These are phyloP conservation scores for Neocatenulostroma microsporum DNA, from an alignment of 2,329 filamentous ascomycete genomes.

Conservation along the genomic window DNA sequence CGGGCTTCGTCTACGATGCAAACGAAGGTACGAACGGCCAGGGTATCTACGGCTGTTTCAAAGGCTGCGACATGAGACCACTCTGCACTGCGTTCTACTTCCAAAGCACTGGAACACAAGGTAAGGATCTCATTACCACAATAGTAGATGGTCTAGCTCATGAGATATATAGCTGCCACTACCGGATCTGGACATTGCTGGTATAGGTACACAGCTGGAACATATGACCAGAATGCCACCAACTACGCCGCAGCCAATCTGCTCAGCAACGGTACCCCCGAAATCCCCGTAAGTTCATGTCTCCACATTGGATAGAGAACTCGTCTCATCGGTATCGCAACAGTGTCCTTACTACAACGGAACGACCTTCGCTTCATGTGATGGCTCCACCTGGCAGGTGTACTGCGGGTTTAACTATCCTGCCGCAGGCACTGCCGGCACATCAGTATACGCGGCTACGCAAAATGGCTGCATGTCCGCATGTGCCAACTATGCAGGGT, in stretches of 20 bases:
- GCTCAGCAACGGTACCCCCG: conserved; percentile 5
- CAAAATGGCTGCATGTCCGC: conserved; percentile 4
- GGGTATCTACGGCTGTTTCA: conserved; percentile 15
- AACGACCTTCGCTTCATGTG: conserved; percentile 1
- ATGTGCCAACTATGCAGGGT: conserved; percentile 1
- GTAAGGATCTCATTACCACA: conserved; percentile 3
- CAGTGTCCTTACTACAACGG: conserved; percentile 5
- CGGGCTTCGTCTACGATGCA: conserved; percentile 2
- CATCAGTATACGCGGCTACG: neutral
- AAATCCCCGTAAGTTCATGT: conserved; percentile 2
- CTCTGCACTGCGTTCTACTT: conserved; percentile 12
- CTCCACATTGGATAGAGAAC: conserved; percentile 1
- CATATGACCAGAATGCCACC: conserved; percentile 5
- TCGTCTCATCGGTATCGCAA: neutral
- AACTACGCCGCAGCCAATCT: conserved; percentile 6
- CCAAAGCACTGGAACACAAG: too few species aligned
- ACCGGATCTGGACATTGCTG: conserved; percentile 8
- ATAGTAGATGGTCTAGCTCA: conserved; percentile 2
- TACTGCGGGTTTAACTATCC: conserved; percentile 1
- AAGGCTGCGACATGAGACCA: conserved; percentile 13
- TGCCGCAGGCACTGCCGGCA: conserved; percentile 3
- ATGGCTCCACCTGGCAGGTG: conserved; percentile 8
- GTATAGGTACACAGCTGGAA: neutral
- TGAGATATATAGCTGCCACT: neutral
- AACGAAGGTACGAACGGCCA: conserved; percentile 8